Base-by-base conservation (phyloP, 179 eudicot species). In the Silene coronaria region DNA sequence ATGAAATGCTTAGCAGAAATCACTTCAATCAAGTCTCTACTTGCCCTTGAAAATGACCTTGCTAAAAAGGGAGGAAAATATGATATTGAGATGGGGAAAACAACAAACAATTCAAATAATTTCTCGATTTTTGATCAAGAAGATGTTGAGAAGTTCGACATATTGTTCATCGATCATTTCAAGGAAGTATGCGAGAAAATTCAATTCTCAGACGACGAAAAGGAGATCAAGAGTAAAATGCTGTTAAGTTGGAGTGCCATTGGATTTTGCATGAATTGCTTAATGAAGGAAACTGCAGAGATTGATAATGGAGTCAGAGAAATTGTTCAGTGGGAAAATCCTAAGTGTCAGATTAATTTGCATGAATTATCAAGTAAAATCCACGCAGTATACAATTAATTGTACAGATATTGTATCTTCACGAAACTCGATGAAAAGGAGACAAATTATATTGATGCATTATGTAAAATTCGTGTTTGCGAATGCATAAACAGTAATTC, bases 311-410 rank as follows among this genome's bases (percentile, higher is more conserved):
- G 51, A 46, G 58, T 92, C 0, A 80, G 79, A 70, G 97, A 92
- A 72, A 82, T 92, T 81, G 67, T 90, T 5, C 96, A 90, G 64
- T 89, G 89, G 97, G 96, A 90, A 78, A 92, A 90, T 80, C 93
- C 96, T 4, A 74, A 89, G 51, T 75, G 78, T 48, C 82, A 77
- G n/a, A 76, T 88, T 28, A 84, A 86, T 78, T 83, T 89, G 76
- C 76, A 77, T 78, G 92, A 88, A 57, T 87, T 88, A 26, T 85
- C 83, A 58, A 78, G 86, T 72, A 88, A 88, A 76, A 62, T 89
- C 60, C 85, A 81, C 73, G 84, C 86, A 60, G 59, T 83, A 36
- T 75, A 82, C 80, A 75, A 62, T 34, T 79, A 36, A 64, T 23
- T 55, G 10, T n/a, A 30, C 23, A 22, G n/a, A 38, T 30, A 19